Evolutionary conservation across 2,329 filamentous ascomycete species (phyloP).

Genomic region (Ophiostoma australiae): DNA sequence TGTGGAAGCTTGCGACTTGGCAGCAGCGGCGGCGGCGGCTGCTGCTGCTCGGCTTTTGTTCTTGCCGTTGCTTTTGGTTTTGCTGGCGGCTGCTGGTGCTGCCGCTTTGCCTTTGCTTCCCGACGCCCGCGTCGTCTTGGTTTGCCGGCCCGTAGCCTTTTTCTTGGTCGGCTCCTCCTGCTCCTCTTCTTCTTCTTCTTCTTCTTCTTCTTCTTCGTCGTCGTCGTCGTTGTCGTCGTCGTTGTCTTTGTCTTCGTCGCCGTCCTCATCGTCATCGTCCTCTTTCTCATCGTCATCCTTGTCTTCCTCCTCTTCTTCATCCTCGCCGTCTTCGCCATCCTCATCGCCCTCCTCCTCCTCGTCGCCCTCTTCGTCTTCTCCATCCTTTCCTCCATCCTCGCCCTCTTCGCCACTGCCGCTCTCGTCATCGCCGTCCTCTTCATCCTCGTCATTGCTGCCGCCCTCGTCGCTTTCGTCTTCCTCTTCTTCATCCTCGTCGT

Average conservation of each 20-base stretch:
- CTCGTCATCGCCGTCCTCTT: background rate
- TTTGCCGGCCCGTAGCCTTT: constrained; percentile 21
- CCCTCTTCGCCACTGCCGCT: constrained; percentile 1
- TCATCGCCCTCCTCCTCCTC: background rate
- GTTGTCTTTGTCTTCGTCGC: constrained; percentile 17
- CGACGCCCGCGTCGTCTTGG: constrained; percentile 24
- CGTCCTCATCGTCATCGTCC: constrained; percentile 8
- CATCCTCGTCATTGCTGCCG: background rate
- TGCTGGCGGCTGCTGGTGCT: background rate
- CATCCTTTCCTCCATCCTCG: constrained; percentile 11
- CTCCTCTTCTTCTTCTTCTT: constrained; percentile 18
- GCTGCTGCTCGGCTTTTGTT: background rate
- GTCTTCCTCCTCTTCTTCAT: constrained; percentile 3
- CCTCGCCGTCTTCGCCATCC: constrained; percentile 9
- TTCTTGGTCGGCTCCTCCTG: constrained; percentile 11
- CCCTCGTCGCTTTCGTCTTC: constrained; percentile 2
- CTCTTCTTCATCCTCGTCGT: constrained; percentile 12
- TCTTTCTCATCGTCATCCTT: background rate
- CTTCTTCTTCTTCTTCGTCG: constrained; percentile 19
- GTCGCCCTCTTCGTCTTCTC: background rate
- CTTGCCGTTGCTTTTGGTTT: background rate
- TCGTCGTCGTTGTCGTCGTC: background rate
- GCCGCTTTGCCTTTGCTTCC: constrained; percentile 3
- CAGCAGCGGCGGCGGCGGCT: background rate
- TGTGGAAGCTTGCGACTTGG: background rate